These are phyloP conservation scores for Malus hybrid DNA, from an alignment of 331 rosid genomes.

Conservation along the genomic window DNA sequence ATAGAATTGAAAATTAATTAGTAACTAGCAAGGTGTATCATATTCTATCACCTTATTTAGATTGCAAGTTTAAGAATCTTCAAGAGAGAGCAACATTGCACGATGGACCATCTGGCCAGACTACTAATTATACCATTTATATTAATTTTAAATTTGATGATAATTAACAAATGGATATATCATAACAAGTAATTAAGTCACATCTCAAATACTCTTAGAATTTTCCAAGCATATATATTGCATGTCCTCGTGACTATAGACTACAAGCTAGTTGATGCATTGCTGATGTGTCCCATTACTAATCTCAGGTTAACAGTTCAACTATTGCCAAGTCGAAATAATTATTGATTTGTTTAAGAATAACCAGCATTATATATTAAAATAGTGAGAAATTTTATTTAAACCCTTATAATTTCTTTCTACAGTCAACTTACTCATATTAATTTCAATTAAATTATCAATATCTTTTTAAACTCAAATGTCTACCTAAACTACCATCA, in stretches of 20 bases:
- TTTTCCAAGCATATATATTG: constrained; percentile 1
- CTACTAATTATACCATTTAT: background rate
- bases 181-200: background rate
- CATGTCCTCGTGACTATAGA: constrained; percentile 1
- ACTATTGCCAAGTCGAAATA: background rate
- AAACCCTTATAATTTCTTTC: too few relatives aligned
- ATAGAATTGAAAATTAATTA: background rate
- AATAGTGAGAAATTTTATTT: background rate
- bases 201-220: background rate
- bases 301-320: background rate
- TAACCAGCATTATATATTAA: background rate
- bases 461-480: too few relatives aligned
- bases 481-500: too few relatives aligned
- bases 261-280: background rate
- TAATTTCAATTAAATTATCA: too few relatives aligned
- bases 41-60: background rate
- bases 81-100: background rate
- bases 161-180: background rate
- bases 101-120: background rate
- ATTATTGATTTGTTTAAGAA: background rate
- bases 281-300: background rate
- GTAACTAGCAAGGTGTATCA: background rate
- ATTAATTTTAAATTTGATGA: background rate
- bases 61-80: background rate
- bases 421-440: too few relatives aligned